These are phyloP conservation scores for Schizochytrium sp. DNA, from an alignment of 108 stramenopile species.

Conservation along the genomic window DNA sequence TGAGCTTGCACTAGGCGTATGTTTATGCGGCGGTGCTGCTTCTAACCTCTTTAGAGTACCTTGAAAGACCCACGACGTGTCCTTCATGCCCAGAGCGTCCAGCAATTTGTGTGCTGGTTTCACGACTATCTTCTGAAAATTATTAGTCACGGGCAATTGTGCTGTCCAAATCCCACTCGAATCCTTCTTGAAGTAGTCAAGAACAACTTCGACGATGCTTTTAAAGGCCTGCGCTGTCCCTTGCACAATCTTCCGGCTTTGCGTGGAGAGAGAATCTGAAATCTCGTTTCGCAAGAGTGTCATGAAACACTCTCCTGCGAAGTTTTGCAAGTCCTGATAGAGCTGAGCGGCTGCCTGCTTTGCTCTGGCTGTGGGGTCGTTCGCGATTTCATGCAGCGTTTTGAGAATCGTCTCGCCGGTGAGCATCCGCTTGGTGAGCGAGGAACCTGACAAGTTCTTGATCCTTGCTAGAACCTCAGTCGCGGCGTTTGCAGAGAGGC, in stretches of 20 bases:
- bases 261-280: not conserved
- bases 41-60: not conserved
- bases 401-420: not conserved
- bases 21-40: not conserved
- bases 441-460: not conserved
- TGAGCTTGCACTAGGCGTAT: not conserved
- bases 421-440: not conserved
- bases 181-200: not conserved
- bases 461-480: not conserved
- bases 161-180: not conserved
- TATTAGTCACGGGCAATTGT: not conserved
- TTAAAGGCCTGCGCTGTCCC: not conserved
- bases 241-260: not conserved
- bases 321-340: not conserved
- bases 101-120: not conserved
- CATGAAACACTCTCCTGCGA: not conserved
- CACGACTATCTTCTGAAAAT: not conserved
- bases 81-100: not conserved
- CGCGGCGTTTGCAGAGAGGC: not conserved
- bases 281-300: not conserved
- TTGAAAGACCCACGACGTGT: not conserved
- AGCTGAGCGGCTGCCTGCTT: not conserved
- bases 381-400: not conserved
- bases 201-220: not conserved
- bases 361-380: not conserved